Percentiles rank a stretch among this genome's conserved stretches.
Conservation (phyloP, 1,284 basidiomycete genomes). For the Cutaneotrichosporon cutaneum region DNA sequence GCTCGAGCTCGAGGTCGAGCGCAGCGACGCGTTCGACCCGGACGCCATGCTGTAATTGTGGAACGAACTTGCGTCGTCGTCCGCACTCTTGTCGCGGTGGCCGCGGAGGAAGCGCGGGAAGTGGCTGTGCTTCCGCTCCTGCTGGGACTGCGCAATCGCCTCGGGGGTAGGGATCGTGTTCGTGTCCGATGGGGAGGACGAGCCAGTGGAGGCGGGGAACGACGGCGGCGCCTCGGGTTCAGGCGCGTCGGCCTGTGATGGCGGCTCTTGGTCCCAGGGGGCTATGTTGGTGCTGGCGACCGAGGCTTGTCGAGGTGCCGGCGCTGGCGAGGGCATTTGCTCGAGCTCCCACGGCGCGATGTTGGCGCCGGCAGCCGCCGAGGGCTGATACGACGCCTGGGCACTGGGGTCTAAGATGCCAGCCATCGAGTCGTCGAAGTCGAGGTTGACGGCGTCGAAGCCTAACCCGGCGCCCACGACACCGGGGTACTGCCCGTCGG, state of each 20-base stretch:
- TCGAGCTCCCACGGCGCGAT: conserved; percentile 50
- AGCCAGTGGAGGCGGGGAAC: background rate
- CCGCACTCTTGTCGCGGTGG: background rate
- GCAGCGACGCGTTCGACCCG: conserved; percentile 5
- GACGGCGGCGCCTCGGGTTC: background rate
- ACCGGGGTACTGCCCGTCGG: conserved; percentile 29
- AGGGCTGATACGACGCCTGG: background rate
- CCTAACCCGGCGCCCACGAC: conserved; percentile 31
- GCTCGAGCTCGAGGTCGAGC: conserved; percentile 16
- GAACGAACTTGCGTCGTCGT: conserved; percentile 7
- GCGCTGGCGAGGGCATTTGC: conserved; percentile 20
- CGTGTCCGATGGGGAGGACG: background rate
- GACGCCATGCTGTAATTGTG: conserved; percentile 2
- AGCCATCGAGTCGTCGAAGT: conserved; percentile 33
- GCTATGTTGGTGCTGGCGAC: conserved; percentile 40
- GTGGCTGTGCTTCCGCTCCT: conserved; percentile 1
- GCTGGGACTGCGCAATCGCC: background rate
- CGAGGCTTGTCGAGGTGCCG: background rate
- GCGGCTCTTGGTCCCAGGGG: conserved; percentile 43
- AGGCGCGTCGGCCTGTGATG: background rate
- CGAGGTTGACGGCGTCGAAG: conserved; percentile 32
- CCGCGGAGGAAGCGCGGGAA: conserved; percentile 11
- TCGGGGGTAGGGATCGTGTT: background rate
- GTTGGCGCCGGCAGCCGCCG: conserved; percentile 28
- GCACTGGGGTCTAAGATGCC: conserved; percentile 43